A percentile compares a stretch with the other conserved stretches of the same genome.
Evolutionary conservation across 495 filamentous ascomycete genomes (phyloP).

Genomic region (Xylaria intraflava): DNA sequence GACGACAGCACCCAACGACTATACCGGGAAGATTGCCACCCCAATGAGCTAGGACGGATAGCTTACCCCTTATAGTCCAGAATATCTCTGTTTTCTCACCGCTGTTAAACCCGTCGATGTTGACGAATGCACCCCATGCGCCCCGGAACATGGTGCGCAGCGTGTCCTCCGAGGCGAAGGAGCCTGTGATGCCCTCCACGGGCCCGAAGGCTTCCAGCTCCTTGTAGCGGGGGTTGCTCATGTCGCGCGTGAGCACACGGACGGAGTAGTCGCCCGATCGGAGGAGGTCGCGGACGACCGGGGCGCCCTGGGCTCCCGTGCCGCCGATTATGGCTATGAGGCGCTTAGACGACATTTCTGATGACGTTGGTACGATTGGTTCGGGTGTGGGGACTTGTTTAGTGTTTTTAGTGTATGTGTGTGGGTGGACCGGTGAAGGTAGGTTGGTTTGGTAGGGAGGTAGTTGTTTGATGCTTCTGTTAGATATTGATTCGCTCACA

Average conservation of each 20-base stretch:
- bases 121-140: slow-evolving; percentile 47
- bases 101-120: slow-evolving; percentile 48
- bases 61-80: slow-evolving; percentile 41
- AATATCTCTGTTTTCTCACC: slow-evolving; percentile 50
- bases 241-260: slow-evolving; percentile 44
- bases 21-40: not conserved
- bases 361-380: too few species aligned
- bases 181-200: slow-evolving; percentile 41
- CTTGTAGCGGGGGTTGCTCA: slow-evolving; percentile 32
- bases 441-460: too few species aligned
- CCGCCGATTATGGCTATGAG: slow-evolving; percentile 45
- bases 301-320: slow-evolving; percentile 50
- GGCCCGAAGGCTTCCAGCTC: slow-evolving; percentile 29
- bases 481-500: too few species aligned
- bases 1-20: too few species aligned
- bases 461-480: too few species aligned
- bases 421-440: too few species aligned
- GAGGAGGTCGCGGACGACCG: slow-evolving; percentile 41
- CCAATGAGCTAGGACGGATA: not conserved
- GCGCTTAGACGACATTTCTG: slow-evolving; percentile 20
- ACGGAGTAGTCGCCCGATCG: slow-evolving; percentile 37
- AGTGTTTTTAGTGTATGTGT: too few species aligned
- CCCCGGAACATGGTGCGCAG: slow-evolving; percentile 39
- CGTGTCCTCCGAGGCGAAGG: slow-evolving; percentile 38
- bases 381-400: too few species aligned